These are phyloP conservation scores for Cryphonectria japonica DNA, from an alignment of 2,329 filamentous ascomycete genomes.

Conservation along the genomic window DNA sequence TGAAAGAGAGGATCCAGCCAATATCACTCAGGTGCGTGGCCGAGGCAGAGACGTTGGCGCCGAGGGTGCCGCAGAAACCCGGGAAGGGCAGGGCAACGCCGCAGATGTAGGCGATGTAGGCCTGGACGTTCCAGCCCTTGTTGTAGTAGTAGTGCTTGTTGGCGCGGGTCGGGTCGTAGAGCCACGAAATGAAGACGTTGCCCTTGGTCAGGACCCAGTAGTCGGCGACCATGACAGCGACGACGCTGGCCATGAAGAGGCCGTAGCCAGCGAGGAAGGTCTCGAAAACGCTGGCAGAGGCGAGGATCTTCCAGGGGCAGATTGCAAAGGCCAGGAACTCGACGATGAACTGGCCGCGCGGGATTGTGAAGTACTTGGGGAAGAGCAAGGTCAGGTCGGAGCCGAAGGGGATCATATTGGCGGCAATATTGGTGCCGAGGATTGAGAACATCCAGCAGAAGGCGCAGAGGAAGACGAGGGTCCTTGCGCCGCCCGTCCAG, in stretches of 20 bases:
- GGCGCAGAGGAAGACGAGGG: conserved; percentile 32
- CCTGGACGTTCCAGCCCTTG: conserved; percentile 41
- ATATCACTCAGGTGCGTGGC: conserved; percentile 40
- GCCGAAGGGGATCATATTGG: conserved; percentile 45
- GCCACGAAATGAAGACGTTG: conserved; percentile 40
- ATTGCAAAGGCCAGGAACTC: conserved; percentile 31
- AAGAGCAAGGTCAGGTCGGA: conserved; percentile 42
- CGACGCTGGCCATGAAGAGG: conserved; percentile 33
- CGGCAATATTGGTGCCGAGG: conserved; percentile 33
- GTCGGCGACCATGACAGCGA: conserved; percentile 31
- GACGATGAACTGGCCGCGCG: conserved; percentile 37
- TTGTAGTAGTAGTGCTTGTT: conserved; percentile 41
- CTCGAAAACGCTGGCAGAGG: conserved; percentile 31
- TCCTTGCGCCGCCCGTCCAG: conserved; percentile 27
- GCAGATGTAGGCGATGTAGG: conserved; percentile 39
- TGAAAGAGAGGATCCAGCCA: conserved; percentile 42
- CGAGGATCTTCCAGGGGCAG: conserved; percentile 35
- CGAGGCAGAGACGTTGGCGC: conserved; percentile 36
- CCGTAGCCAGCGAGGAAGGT: conserved; percentile 33
- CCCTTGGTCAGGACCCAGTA: conserved; percentile 42
- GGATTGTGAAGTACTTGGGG: conserved; percentile 43
- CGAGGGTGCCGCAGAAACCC: conserved; percentile 40
- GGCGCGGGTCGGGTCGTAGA: conserved; percentile 37
- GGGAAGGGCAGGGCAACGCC: conserved; percentile 41
- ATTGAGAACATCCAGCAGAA: conserved; percentile 31